A percentile compares a stretch with the other conserved stretches of the same genome.
Evolutionary conservation across 345 rosid genomes (phyloP).

Genomic region (Ceriops decandra): DNA sequence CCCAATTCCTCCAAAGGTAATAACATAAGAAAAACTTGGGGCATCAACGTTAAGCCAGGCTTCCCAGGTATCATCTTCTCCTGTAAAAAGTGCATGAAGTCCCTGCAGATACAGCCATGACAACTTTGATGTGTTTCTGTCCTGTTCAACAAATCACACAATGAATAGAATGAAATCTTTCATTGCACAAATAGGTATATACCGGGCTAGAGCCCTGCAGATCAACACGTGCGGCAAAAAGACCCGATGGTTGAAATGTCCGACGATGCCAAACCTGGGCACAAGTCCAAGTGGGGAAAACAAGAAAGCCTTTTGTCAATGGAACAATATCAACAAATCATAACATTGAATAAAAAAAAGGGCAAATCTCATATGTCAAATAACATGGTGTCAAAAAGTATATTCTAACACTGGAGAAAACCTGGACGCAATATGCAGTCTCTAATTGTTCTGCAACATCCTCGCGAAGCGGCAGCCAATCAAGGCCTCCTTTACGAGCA

Average conservation of each 20-base stretch:
- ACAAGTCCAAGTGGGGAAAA: slow-evolving; percentile 15
- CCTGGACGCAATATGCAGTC: slow-evolving; percentile 75
- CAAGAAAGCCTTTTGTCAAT: background rate
- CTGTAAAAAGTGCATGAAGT: slow-evolving; percentile 85
- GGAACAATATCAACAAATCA: background rate
- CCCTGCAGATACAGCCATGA: slow-evolving; percentile 45
- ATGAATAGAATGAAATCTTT: slow-evolving; percentile 9
- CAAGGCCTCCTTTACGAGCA: slow-evolving; percentile 88
- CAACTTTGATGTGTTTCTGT: slow-evolving; percentile 8
- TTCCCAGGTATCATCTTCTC: slow-evolving; percentile 97
- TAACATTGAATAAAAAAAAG: slow-evolving; percentile 7
- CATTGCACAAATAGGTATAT: slow-evolving; percentile 20
- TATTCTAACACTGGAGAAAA: slow-evolving; percentile 17
- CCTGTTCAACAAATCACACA: background rate
- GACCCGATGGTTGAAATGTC: slow-evolving; percentile 86
- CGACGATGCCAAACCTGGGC: slow-evolving; percentile 93
- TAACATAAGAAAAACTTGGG: slow-evolving; percentile 64
- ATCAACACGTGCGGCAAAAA: slow-evolving; percentile 95
- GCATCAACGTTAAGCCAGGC: slow-evolving; percentile 88
- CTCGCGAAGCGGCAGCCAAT: slow-evolving; percentile 95
- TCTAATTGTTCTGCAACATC: slow-evolving; percentile 90
- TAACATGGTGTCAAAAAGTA: background rate
- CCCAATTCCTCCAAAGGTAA: slow-evolving; percentile 65
- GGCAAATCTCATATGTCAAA: background rate
- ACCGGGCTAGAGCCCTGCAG: slow-evolving; percentile 81